phyloP scores from a whole-genome alignment of 495 filamentous ascomycete genomes.

The Neurospora discreta region DNA sequence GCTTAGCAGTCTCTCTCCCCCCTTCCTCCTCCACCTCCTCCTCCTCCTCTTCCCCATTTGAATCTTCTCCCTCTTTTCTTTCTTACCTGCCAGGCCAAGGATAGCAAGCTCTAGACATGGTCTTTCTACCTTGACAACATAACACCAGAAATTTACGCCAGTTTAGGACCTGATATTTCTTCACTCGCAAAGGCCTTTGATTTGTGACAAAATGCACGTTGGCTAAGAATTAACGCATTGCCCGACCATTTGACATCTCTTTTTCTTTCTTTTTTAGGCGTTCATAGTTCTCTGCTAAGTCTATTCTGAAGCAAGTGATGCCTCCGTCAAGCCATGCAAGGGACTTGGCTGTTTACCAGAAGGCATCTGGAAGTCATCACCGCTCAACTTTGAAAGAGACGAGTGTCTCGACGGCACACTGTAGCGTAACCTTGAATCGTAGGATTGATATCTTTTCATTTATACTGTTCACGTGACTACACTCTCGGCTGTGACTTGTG shows the following conservation, averaged over 20 bases:
- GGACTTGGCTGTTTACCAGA: no score
- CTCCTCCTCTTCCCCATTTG: neutral
- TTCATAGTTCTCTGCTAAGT: neutral
- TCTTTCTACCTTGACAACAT: neutral
- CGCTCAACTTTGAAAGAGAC: no score
- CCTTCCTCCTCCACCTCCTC: no score
- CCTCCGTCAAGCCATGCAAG: no score
- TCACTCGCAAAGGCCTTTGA: neutral
- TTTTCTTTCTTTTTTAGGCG: neutral
- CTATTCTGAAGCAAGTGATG: no score
- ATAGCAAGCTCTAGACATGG: neutral
- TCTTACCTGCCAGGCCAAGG: neutral
- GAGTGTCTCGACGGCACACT: no score
- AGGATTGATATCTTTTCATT: no score
- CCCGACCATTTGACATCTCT: neutral
- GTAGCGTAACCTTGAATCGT: no score
- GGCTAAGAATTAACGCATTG: neutral
- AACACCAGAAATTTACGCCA: neutral
- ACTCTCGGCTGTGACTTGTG: no score
- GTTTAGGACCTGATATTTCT: neutral
- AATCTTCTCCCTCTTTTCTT: neutral
- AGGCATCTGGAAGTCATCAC: no score
- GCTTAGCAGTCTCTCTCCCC: neutral
- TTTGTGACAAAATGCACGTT: neutral
- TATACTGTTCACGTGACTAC: no score